Conservation (phyloP, 2,329 filamentous ascomycete species). For the Anisogramma anomala region DNA sequence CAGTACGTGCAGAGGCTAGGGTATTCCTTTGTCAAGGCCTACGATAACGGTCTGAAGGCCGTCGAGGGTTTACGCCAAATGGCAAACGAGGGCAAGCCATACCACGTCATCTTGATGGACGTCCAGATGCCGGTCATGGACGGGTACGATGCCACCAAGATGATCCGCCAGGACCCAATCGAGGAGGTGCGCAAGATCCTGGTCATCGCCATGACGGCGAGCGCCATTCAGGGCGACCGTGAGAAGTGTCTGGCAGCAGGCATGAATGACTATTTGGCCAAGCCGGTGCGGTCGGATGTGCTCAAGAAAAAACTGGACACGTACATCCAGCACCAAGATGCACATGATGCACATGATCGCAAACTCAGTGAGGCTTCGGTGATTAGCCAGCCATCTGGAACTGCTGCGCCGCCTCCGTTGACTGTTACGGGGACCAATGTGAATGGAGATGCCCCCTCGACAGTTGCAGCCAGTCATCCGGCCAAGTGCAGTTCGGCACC, state of each 20-base stretch:
- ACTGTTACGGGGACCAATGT: slow-evolving; percentile 14
- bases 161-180: slow-evolving; percentile 65
- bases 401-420: slow-evolving; percentile 12
- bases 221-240: slow-evolving; percentile 83
- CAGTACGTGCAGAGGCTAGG: slow-evolving; percentile 80
- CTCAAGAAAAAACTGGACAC: slow-evolving; percentile 69
- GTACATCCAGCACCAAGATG: slow-evolving; percentile 33
- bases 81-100: slow-evolving; percentile 60
- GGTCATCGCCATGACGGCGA: slow-evolving; percentile 97
- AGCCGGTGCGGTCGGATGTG: slow-evolving; percentile 82
- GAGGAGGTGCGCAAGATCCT: slow-evolving; percentile 69
- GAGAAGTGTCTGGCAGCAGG: slow-evolving; percentile 93
- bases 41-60: slow-evolving; percentile 78
- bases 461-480: slow-evolving; percentile 11
- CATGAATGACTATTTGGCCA: slow-evolving; percentile 74
- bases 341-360: slow-evolving; percentile 8
- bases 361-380: slow-evolving; percentile 11
- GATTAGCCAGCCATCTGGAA: slow-evolving; percentile 12
- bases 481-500: slow-evolving; percentile 18
- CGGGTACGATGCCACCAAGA: slow-evolving; percentile 80
- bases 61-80: slow-evolving; percentile 72
- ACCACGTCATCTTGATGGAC: slow-evolving; percentile 90
- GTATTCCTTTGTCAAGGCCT: slow-evolving; percentile 71
- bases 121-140: slow-evolving; percentile 93
- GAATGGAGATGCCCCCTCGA: neutral